Percentiles rank a stretch among this genome's conserved stretches.
phyloP scores from a whole-genome alignment of 495 filamentous ascomycete species.

The Penicillium goetzii region DNA sequence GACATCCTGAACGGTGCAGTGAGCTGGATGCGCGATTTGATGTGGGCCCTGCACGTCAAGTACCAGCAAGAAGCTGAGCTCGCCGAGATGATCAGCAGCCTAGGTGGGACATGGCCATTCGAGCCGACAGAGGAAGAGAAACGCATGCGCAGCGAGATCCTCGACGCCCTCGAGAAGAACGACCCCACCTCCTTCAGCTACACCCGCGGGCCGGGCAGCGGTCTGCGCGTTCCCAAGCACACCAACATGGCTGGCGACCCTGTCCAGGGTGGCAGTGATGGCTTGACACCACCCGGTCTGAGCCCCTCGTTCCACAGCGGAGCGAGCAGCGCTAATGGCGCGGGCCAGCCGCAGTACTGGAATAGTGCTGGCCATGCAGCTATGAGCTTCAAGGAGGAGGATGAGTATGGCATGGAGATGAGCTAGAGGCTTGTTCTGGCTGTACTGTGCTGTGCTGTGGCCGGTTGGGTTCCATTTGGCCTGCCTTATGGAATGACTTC shows the following conservation, averaged over 20 bases:
- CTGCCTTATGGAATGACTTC: slow-evolving; percentile 34
- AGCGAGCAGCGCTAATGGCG: slow-evolving; percentile 56
- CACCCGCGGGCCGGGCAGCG: slow-evolving; percentile 79
- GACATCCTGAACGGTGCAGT: slow-evolving; percentile 98
- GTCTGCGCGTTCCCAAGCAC: slow-evolving; percentile 87
- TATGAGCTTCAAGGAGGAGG: slow-evolving; percentile 87
- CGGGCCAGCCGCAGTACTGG: slow-evolving; percentile 68
- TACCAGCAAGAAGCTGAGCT: slow-evolving; percentile 87
- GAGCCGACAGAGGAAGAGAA: slow-evolving; percentile 89
- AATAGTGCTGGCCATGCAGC: slow-evolving; percentile 66
- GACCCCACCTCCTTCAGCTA: slow-evolving; percentile 74
- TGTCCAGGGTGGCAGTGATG: slow-evolving; percentile 50
- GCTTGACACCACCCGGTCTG: slow-evolving; percentile 62
- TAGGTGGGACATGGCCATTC: slow-evolving; percentile 77
- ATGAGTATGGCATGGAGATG: slow-evolving; percentile 86
- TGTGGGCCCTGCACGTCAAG: slow-evolving; percentile 92
- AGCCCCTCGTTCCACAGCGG: slow-evolving; percentile 72
- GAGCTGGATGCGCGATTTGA: slow-evolving; percentile 93
- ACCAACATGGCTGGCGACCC: slow-evolving; percentile 88
- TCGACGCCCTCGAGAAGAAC: slow-evolving; percentile 80
- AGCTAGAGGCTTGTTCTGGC: slow-evolving; percentile 38
- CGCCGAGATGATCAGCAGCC: slow-evolving; percentile 67
- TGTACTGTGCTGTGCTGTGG: not conserved
- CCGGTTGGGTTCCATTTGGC: slow-evolving; percentile 8
- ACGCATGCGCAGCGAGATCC: slow-evolving; percentile 90